A percentile compares a stretch with the other conserved stretches of the same genome.
Evolutionary conservation across 148 eudicot genomes (phyloP).

Genomic region (Cornus florida): DNA sequence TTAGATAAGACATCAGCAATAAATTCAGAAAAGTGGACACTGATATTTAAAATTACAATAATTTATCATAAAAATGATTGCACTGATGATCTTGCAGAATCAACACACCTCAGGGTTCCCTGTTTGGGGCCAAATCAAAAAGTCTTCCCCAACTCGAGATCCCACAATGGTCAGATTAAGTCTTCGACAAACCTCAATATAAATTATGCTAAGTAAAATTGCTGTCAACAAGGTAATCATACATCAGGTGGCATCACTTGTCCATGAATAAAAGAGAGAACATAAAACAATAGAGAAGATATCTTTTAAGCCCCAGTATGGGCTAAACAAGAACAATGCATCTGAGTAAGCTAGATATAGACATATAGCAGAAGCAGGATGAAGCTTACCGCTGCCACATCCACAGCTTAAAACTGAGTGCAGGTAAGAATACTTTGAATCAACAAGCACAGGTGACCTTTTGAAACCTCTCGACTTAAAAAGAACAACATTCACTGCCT

Average conservation of each 20-base stretch:
- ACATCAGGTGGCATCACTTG: slow-evolving; percentile 18
- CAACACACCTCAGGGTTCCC: slow-evolving; percentile 72
- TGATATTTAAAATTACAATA: not conserved
- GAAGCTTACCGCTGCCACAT: slow-evolving; percentile 63
- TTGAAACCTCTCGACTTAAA: slow-evolving; percentile 73
- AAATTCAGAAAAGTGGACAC: not conserved
- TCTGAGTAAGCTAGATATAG: not conserved
- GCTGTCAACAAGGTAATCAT: slow-evolving; percentile 50
- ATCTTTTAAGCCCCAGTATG: not conserved
- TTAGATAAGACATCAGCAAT: not conserved
- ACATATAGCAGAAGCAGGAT: not conserved
- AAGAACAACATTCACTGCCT: slow-evolving; percentile 86
- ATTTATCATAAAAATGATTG: not conserved
- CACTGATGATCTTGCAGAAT: slow-evolving; percentile 9
- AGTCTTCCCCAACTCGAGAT: slow-evolving; percentile 93
- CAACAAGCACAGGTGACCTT: slow-evolving; percentile 64
- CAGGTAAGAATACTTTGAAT: slow-evolving; percentile 78
- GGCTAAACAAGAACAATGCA: not conserved
- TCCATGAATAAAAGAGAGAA: not conserved
- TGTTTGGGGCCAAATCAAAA: slow-evolving; percentile 90
- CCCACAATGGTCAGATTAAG: slow-evolving; percentile 89
- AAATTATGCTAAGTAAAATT: slow-evolving; percentile 79
- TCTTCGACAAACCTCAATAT: slow-evolving; percentile 88
- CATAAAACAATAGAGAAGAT: not conserved
- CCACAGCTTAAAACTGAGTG: slow-evolving; percentile 73